Evolutionary conservation across 2,329 filamentous ascomycete genomes (phyloP).

Genomic region (Fusarium phyllophilum): DNA sequence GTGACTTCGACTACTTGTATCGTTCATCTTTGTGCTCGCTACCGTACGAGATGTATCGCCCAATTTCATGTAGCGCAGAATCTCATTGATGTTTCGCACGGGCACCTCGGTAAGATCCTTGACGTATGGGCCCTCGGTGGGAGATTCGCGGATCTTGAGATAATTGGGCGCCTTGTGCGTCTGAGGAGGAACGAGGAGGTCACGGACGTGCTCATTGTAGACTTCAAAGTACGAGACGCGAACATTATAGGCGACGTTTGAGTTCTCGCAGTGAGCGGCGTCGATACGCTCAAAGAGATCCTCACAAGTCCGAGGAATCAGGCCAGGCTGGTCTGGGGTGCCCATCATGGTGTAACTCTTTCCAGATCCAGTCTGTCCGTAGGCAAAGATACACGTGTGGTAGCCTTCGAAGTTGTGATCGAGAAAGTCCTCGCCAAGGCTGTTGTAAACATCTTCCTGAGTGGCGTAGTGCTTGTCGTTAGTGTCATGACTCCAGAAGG

Average conservation of each 20-base stretch:
- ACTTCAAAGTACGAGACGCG: constrained; percentile 99
- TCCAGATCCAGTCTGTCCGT: constrained; percentile 95
- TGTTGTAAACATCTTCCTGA: constrained; percentile 94
- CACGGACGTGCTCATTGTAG: constrained; percentile 98
- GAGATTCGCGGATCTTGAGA: constrained; percentile 96
- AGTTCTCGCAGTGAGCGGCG: constrained; percentile 77
- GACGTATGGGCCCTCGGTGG: constrained; percentile 94
- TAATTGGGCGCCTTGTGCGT: constrained; percentile 84
- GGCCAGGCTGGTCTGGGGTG: constrained; percentile 80
- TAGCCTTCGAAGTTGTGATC: constrained; percentile 99
- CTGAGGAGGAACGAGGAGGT: constrained; percentile 81
- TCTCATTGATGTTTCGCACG: constrained; percentile 86
- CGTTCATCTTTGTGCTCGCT: constrained; percentile 99
- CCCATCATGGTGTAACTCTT: constrained; percentile 99
- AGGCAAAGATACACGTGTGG: constrained; percentile 98
- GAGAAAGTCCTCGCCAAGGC: constrained; percentile 93
- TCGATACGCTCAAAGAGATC: constrained; percentile 96
- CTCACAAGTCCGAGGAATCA: constrained; percentile 95
- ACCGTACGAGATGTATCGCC: constrained; percentile 89
- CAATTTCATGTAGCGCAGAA: constrained; percentile 88
- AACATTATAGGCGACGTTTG: constrained; percentile 96
- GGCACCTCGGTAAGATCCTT: constrained; percentile 95
- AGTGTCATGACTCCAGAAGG: constrained; percentile 93
- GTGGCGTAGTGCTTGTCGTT: constrained; percentile 86
- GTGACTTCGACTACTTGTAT: constrained; percentile 95